Conservation (phyloP, 73 alveolate species). For the Chromera velia region DNA sequence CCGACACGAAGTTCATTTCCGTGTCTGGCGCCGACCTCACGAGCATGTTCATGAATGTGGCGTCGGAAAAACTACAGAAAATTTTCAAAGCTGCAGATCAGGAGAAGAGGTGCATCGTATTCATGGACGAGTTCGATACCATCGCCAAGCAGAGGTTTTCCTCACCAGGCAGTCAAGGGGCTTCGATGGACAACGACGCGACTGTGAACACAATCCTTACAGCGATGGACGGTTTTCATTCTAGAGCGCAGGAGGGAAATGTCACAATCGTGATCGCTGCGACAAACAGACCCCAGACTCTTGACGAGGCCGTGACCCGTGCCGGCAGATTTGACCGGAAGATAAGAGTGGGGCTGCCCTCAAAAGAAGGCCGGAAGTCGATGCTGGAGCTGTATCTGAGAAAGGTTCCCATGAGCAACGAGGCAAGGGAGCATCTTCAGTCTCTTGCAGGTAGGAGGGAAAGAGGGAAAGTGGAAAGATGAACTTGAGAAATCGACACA, state of each 20-base stretch:
- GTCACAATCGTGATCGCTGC: constrained; percentile 70
- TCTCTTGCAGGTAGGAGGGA: no score
- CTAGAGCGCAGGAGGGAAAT: not conserved
- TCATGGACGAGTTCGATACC: constrained; percentile 82
- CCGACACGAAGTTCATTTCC: constrained; percentile 69
- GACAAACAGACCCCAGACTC: constrained; percentile 58
- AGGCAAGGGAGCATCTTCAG: no score
- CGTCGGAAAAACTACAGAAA: no score
- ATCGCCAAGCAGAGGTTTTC: constrained; percentile 63
- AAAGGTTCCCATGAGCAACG: no score
- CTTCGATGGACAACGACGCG: no score
- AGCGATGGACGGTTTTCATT: constrained; percentile 99
- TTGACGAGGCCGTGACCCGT: constrained; percentile 81
- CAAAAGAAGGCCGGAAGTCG: constrained; percentile 82
- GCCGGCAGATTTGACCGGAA: constrained; percentile 97
- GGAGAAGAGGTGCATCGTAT: constrained; percentile 73
- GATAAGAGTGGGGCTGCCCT: constrained; percentile 87
- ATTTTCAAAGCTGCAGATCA: no score
- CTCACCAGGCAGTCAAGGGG: constrained; percentile 70
- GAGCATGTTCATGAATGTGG: no score
- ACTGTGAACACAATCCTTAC: constrained; percentile 89
- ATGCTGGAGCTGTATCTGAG: constrained; percentile 84
- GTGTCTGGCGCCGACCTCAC: constrained; percentile 92
- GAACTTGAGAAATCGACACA: no score
- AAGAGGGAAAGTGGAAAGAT: no score